A percentile compares a stretch with the other conserved stretches of the same genome.
Evolutionary conservation across 371 early-diverging fungal genomes (phyloP).

Genomic region (Mortierella sp.): DNA sequence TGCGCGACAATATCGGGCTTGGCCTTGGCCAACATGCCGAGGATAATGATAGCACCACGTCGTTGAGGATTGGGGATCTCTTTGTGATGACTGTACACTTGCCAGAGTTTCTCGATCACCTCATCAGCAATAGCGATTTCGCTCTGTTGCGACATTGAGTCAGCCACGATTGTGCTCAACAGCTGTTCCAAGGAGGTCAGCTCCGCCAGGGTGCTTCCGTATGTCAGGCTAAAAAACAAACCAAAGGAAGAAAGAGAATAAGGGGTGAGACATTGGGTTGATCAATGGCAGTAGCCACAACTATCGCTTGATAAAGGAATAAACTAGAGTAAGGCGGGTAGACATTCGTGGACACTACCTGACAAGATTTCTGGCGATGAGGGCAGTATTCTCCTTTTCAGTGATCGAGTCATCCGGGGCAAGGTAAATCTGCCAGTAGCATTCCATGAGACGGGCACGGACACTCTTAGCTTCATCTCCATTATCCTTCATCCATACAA

Average conservation of each 20-base stretch:
- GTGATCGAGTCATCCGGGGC: conserved; percentile 67
- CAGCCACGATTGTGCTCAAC: conserved; percentile 76
- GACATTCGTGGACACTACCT: conserved; percentile 36
- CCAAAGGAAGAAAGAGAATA: not conserved
- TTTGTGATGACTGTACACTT: conserved; percentile 81
- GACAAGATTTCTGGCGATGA: conserved; percentile 78
- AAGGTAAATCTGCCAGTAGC: conserved; percentile 84
- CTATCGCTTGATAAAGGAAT: not conserved
- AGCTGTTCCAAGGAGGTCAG: conserved; percentile 94
- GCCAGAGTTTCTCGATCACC: conserved; percentile 88
- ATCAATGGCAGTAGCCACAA: too few relatives aligned
- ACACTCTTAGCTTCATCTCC: conserved; percentile 86
- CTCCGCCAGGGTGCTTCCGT: conserved; percentile 89
- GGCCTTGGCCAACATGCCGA: conserved; percentile 92
- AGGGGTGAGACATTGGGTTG: not conserved
- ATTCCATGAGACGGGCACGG: conserved; percentile 79
- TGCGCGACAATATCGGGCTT: conserved; percentile 80
- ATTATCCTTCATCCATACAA: conserved; percentile 93
- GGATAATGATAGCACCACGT: conserved; percentile 90
- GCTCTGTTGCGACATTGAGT: conserved; percentile 42
- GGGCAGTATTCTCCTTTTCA: conserved; percentile 69
- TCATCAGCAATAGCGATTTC: conserved; percentile 65
- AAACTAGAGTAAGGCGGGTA: not conserved
- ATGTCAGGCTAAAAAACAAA: conserved; percentile 69
- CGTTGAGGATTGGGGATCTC: conserved; percentile 79